A percentile compares a stretch with the other conserved stretches of the same genome.
phyloP scores from a whole-genome alignment of 2,329 filamentous ascomycete species.

The Ceratocystis destructans region DNA sequence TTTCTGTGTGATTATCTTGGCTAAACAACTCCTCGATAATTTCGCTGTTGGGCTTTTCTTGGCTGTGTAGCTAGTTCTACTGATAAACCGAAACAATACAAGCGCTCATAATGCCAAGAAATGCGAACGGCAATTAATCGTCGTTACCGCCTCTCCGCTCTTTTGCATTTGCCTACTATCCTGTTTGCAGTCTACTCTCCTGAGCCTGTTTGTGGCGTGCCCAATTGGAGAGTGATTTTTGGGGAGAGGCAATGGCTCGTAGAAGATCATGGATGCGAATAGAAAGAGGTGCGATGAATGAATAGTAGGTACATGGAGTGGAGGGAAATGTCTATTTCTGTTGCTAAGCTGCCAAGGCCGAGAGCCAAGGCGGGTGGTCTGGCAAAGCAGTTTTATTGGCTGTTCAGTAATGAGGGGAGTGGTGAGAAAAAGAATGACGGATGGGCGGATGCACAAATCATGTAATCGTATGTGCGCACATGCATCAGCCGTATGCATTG shows the following conservation, averaged over 20 bases:
- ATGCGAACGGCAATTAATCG: neutral
- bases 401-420: neutral
- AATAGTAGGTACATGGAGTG: neutral
- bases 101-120: neutral
- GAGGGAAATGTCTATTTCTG: neutral
- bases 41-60: neutral
- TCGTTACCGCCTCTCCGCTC: neutral
- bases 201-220: neutral
- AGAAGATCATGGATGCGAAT: neutral
- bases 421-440: neutral
- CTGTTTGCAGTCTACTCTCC: neutral
- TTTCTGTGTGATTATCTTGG: neutral
- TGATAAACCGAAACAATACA: neutral
- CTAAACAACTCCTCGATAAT: neutral
- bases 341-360: slow-evolving; percentile 4
- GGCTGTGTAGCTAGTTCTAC: neutral
- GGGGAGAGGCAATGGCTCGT: neutral
- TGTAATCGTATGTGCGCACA: neutral
- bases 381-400: neutral
- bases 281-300: neutral
- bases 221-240: neutral
- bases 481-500: neutral
- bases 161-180: neutral
- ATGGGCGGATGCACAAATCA: neutral
- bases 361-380: neutral